phyloP scores from a whole-genome alignment of 208 protist species.

The Lotmaria passim region DNA sequence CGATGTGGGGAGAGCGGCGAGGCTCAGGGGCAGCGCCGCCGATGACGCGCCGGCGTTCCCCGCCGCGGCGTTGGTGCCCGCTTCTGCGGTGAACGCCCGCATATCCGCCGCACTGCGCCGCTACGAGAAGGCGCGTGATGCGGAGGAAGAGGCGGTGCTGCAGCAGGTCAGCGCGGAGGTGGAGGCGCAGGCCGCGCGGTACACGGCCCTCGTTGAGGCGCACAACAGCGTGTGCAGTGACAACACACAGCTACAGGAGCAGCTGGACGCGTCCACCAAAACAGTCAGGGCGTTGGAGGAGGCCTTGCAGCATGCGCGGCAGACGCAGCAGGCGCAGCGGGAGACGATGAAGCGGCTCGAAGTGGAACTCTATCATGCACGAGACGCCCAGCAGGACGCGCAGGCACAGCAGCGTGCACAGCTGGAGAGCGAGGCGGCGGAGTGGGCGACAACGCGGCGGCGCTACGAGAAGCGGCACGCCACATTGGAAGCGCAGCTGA shows the following conservation, averaged over 20 bases:
- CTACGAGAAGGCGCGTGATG: slow-evolving; percentile 70
- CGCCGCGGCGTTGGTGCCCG: slow-evolving; percentile 36
- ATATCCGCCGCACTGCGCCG: slow-evolving; percentile 44
- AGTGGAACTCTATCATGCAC: slow-evolving; percentile 59
- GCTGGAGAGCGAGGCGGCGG: background rate
- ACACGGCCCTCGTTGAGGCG: slow-evolving; percentile 42
- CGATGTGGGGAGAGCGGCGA: background rate
- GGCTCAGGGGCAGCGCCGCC: background rate
- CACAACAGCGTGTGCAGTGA: slow-evolving; percentile 30
- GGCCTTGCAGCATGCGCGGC: slow-evolving; percentile 38
- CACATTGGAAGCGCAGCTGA: slow-evolving; percentile 35
- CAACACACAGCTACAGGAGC: slow-evolving; percentile 30
- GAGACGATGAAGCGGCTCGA: slow-evolving; percentile 41
- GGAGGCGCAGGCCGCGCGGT: slow-evolving; percentile 50
- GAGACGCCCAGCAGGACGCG: slow-evolving; percentile 42
- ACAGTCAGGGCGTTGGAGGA: slow-evolving; percentile 37
- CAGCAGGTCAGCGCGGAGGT: slow-evolving; percentile 73
- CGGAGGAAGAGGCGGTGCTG: slow-evolving; percentile 73
- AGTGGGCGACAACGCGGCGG: slow-evolving; percentile 15
- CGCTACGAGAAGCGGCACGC: slow-evolving; percentile 32
- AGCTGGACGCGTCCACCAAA: slow-evolving; percentile 26
- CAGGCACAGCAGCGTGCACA: slow-evolving; percentile 7
- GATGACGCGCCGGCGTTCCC: background rate
- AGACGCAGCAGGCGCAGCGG: slow-evolving; percentile 42
- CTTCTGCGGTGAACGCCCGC: slow-evolving; percentile 40